Base-by-base conservation (phyloP, 2,329 filamentous ascomycete species). In the Aspergillus tanneri region DNA sequence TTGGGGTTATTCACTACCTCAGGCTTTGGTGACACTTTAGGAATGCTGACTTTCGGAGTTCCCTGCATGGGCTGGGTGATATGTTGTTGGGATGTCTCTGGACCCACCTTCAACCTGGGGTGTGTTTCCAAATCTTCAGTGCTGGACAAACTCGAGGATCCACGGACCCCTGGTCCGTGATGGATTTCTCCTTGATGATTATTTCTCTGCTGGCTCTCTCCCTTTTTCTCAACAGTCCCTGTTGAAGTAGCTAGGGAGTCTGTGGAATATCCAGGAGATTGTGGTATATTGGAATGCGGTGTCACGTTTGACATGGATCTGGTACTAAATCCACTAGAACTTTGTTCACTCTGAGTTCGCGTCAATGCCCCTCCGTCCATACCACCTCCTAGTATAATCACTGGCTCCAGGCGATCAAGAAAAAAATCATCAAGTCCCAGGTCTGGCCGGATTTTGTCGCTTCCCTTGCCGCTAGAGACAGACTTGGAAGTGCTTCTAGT, bases 341-440 rank as follows among this genome's bases (percentile, higher is more conserved):
- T 73, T 51, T 72, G 65, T 21, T 69, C 70, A 43, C 70, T 73
- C 46, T 67, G 59, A n/a, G 67, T 71, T 38, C 69, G 62, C 45
- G 60, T 59, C 14, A 72, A 61, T 10, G 63, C 47, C 14, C 60
- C 57, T 4, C 61, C 62, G 25, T 68, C 65, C 38, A 64, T 43
- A 30, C 70, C 72, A 21, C 76, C 74, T 14, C 76, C 76, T 37
- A 61, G 71, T 42, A 78, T 77, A 35, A 77, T 58, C n/a, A 77
- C 73, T 30, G 76, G 76, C 39, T 75, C 72, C 24, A 78, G 62
- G 24, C 76, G 69, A 38, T 72, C 67, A 22, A 70, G 60, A 1
- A 77, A 59, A 47, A 78, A 79, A 38, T 76, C 72, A 54, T 79
- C 76, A 12, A 77, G 66, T 16, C 73, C 72, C 22, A 67, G 60